Percentiles rank a stretch among this genome's conserved stretches.
Conservation (phyloP, 2,329 filamentous ascomycete genomes). For the Botrytis byssoidea region DNA sequence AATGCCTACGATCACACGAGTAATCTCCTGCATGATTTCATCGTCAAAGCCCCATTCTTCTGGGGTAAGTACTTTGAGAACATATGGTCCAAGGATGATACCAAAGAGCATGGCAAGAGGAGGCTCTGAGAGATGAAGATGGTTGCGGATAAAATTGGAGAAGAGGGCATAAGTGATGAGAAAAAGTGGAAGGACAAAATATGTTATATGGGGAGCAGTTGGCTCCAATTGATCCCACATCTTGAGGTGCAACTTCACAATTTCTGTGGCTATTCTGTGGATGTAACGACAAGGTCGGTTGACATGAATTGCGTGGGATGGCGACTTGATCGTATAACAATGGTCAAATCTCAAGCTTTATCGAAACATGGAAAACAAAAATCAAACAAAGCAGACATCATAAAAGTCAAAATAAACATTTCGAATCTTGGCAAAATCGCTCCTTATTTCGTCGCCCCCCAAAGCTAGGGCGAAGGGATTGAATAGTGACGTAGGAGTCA, state of each 20-base stretch:
- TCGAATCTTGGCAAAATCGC: neutral
- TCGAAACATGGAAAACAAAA: neutral
- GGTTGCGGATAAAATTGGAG: slow-evolving; percentile 57
- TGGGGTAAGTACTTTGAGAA: slow-evolving; percentile 61
- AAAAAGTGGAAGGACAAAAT: slow-evolving; percentile 57
- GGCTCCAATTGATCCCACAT: slow-evolving; percentile 54
- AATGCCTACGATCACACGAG: slow-evolving; percentile 69
- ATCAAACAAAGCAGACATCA: neutral
- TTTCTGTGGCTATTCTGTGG: neutral
- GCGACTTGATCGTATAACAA: neutral
- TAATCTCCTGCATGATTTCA: slow-evolving; percentile 66
- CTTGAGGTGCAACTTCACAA: neutral
- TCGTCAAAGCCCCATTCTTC: slow-evolving; percentile 63
- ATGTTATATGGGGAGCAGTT: slow-evolving; percentile 56
- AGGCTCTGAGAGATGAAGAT: slow-evolving; percentile 58
- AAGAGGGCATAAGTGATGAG: slow-evolving; percentile 59
- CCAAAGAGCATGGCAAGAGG: slow-evolving; percentile 64
- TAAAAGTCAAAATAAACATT: neutral
- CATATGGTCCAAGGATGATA: slow-evolving; percentile 69
- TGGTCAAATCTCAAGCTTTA: neutral
- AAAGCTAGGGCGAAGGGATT: neutral
- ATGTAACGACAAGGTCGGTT: too few species aligned
- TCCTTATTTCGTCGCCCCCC: neutral
- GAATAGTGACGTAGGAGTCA: neutral
- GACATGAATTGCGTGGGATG: neutral